A percentile compares a stretch with the other conserved stretches of the same genome.
phyloP scores from a whole-genome alignment of 2,329 filamentous ascomycete species.

The Aphanoascus verrucosus region DNA sequence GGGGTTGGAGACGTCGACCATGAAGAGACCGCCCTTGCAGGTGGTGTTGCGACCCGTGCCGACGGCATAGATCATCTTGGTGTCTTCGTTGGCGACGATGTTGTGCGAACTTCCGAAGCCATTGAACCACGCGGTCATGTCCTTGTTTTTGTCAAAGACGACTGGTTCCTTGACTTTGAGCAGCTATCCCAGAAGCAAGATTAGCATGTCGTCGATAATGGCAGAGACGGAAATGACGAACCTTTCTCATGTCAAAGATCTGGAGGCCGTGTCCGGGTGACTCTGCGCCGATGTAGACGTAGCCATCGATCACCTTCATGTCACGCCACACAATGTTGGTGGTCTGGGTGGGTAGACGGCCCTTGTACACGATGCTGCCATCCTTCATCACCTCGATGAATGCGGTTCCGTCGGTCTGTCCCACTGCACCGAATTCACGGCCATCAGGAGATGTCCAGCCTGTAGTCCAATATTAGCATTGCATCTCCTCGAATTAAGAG shows the following conservation, averaged over 20 bases:
- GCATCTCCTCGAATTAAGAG: neutral
- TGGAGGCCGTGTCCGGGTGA: conserved; percentile 47
- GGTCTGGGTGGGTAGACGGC: conserved; percentile 37
- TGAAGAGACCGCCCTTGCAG: conserved; percentile 48
- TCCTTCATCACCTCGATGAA: conserved; percentile 40
- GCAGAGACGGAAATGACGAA: too few relatives aligned
- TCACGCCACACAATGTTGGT: conserved; percentile 28
- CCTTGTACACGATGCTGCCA: conserved; percentile 40
- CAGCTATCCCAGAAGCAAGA: conserved; percentile 22
- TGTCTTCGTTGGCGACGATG: conserved; percentile 37
- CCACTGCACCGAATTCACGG: conserved; percentile 42
- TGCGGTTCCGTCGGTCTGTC: conserved; percentile 42
- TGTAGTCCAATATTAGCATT: neutral
- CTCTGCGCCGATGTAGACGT: conserved; percentile 30
- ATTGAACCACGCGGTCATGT: conserved; percentile 35
- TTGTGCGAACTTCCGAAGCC: conserved; percentile 43
- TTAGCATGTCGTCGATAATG: neutral
- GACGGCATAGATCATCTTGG: conserved; percentile 41
- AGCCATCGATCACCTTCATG: conserved; percentile 25
- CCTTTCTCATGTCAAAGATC: conserved; percentile 52
- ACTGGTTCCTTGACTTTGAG: conserved; percentile 34
- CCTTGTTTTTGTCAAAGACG: conserved; percentile 35
- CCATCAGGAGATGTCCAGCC: conserved; percentile 42
- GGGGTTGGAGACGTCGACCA: conserved; percentile 47
- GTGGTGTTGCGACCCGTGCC: conserved; percentile 36